Evolutionary conservation across 768 basidiomycete species (phyloP).

Genomic region (Tulasnella sp.): DNA sequence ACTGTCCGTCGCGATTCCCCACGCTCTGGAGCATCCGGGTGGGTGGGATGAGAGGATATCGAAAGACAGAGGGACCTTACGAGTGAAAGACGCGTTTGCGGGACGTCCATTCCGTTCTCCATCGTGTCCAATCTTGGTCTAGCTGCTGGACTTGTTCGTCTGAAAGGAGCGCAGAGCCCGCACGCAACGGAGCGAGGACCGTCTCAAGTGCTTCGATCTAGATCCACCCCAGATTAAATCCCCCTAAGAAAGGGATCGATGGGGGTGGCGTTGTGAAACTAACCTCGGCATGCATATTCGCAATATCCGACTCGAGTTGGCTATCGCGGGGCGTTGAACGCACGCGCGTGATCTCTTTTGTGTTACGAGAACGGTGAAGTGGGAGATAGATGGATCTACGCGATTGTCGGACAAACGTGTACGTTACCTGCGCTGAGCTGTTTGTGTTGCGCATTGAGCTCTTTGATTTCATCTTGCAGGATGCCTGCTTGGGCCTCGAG

Average conservation of each 20-base stretch:
- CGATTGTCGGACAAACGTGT: conserved; percentile 1
- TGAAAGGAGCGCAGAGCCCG: conserved; percentile 55
- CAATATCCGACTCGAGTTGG: conserved; percentile 46
- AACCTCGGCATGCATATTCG: conserved; percentile 43
- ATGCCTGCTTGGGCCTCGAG: conserved; percentile 17
- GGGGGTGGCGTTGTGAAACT: no score
- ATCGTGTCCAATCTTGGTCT: conserved; percentile 63
- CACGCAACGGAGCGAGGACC: conserved; percentile 51
- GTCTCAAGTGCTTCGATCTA: conserved; percentile 40
- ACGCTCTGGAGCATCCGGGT: conserved; percentile 40
- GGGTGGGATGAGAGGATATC: neutral
- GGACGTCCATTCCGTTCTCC: conserved; percentile 69
- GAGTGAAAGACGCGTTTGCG: conserved; percentile 63
- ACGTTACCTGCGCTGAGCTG: neutral
- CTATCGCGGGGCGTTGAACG: conserved; percentile 56
- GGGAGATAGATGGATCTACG: conserved; percentile 17
- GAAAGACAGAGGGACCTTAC: conserved; percentile 34
- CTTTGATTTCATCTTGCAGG: conserved; percentile 47
- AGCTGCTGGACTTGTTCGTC: conserved; percentile 55
- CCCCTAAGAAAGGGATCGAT: neutral
- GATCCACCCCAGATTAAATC: conserved; percentile 18
- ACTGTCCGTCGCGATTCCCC: conserved; percentile 57
- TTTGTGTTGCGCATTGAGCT: conserved; percentile 22
- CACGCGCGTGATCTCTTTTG: conserved; percentile 49
- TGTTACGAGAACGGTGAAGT: conserved; percentile 14